phyloP scores from a whole-genome alignment of 2,329 filamentous ascomycete genomes.

The Trichoderma afroharzianum region DNA sequence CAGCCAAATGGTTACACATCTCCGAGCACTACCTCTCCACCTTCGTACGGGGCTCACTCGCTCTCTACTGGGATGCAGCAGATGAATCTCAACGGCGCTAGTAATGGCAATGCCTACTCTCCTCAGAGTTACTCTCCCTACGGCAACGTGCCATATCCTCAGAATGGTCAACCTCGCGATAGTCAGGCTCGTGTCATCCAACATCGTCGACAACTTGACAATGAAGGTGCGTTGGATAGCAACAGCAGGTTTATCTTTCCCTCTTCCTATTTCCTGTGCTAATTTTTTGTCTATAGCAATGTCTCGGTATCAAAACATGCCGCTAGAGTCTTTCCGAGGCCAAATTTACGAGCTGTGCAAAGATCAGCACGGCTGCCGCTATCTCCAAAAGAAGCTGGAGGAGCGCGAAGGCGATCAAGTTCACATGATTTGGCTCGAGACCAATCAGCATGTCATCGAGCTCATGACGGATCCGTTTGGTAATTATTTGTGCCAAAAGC shows the following conservation, averaged over 20 bases:
- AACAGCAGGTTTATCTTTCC: background rate
- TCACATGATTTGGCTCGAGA: constrained; percentile 92
- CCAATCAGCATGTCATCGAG: constrained; percentile 89
- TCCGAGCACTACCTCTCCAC: constrained; percentile 24
- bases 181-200: constrained; percentile 73
- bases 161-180: constrained; percentile 57
- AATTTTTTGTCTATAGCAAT: constrained; percentile 46
- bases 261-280: background rate
- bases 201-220: constrained; percentile 70
- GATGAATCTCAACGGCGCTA: constrained; percentile 52
- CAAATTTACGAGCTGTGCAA: constrained; percentile 91
- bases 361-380: constrained; percentile 96
- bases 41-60: constrained; percentile 40
- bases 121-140: constrained; percentile 58
- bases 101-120: constrained; percentile 46
- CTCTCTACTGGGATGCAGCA: constrained; percentile 66
- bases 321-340: constrained; percentile 74
- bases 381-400: constrained; percentile 95
- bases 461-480: constrained; percentile 99
- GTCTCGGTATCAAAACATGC: constrained; percentile 78
- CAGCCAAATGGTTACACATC: constrained; percentile 29
- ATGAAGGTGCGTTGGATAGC: constrained; percentile 54
- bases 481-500: constrained; percentile 98
- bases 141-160: constrained; percentile 46
- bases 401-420: constrained; percentile 79